Evolutionary conservation across 139 green algal genomes (phyloP).

Genomic region (Chlamydomonas incerta): DNA sequence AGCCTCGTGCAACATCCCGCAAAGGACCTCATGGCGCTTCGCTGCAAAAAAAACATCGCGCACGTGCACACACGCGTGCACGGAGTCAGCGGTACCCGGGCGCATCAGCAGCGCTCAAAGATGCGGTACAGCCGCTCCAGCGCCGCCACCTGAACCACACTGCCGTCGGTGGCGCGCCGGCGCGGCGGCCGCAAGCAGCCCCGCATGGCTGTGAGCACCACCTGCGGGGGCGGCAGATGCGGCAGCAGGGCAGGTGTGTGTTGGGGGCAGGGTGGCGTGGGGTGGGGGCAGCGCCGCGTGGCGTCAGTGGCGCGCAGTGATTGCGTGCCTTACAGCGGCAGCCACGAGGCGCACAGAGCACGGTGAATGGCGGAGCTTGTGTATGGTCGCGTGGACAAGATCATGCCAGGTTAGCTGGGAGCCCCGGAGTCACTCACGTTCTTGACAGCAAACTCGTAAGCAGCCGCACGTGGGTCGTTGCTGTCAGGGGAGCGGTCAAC

Average conservation of each 20-base stretch:
- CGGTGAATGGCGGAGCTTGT: not conserved
- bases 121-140: slow-evolving; percentile 92
- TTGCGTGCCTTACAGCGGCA: not conserved
- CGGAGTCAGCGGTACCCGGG: too few species aligned
- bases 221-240: slow-evolving; percentile 56
- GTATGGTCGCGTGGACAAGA: too few species aligned
- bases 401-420: too few species aligned
- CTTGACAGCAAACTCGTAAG: slow-evolving; percentile 35
- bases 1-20: too few species aligned
- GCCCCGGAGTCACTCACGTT: slow-evolving; percentile 49
- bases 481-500: too few species aligned
- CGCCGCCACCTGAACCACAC: slow-evolving; percentile 83
- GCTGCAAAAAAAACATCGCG: too few species aligned
- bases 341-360: not conserved
- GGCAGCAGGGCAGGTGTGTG: not conserved
- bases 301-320: not conserved
- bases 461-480: not conserved
- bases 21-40: too few species aligned
- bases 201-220: slow-evolving; percentile 75
- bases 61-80: too few species aligned
- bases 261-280: not conserved
- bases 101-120: slow-evolving; percentile 96
- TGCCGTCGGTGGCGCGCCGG: slow-evolving; percentile 71
- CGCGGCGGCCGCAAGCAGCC: slow-evolving; percentile 59
- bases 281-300: not conserved